phyloP scores from a whole-genome alignment of 805 yeast species.

The Dipodascus geniculatus region DNA sequence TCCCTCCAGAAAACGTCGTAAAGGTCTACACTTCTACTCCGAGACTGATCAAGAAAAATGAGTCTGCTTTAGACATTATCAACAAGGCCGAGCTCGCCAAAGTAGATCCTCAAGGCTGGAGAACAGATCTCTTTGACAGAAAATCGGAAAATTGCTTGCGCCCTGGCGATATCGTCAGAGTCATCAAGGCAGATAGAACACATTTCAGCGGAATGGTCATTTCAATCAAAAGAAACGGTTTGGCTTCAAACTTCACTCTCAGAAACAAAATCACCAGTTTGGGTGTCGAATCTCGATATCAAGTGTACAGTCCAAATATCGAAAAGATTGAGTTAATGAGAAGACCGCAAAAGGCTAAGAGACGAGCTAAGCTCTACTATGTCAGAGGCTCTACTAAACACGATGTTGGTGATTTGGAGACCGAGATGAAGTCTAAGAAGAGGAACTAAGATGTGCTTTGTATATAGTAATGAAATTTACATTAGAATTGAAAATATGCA shows the following conservation, averaged over 20 bases:
- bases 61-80: conserved; percentile 31
- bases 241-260: conserved; percentile 64
- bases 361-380: conserved; percentile 80
- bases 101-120: conserved; percentile 64
- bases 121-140: conserved; percentile 42
- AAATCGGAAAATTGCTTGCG: conserved; percentile 40
- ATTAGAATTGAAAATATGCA: neutral
- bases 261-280: conserved; percentile 73
- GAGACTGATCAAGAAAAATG: conserved; percentile 22
- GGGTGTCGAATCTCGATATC: conserved; percentile 79
- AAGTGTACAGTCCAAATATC: conserved; percentile 69
- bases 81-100: conserved; percentile 40
- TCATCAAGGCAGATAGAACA: conserved; percentile 49
- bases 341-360: conserved; percentile 59
- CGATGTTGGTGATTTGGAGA: conserved; percentile 28
- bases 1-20: conserved; percentile 27
- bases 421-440: conserved; percentile 14
- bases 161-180: conserved; percentile 74
- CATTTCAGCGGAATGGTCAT: conserved; percentile 68
- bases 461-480: neutral
- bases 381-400: conserved; percentile 47
- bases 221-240: conserved; percentile 58
- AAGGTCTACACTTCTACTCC: conserved; percentile 26
- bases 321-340: conserved; percentile 66
- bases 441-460: neutral